A percentile compares a stretch with the other conserved stretches of the same genome.
Evolutionary conservation across 2,329 filamentous ascomycete species (phyloP).

Genomic region (Aspergillus clavatus): DNA sequence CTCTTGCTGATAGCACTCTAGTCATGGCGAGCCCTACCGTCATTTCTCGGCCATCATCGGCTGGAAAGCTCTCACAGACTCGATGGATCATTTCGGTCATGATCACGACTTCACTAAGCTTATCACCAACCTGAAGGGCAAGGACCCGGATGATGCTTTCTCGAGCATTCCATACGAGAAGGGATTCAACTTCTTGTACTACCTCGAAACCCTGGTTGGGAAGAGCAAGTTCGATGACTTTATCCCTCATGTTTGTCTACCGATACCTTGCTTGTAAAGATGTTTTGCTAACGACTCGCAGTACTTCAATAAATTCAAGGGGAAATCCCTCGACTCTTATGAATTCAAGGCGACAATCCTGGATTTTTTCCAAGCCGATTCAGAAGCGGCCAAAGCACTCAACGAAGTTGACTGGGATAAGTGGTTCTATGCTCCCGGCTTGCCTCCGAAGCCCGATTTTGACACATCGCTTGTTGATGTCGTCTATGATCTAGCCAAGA

Average conservation of each 20-base stretch:
- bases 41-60: conserved; percentile 95
- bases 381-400: conserved; percentile 56
- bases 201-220: conserved; percentile 79
- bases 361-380: conserved; percentile 72
- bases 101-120: conserved; percentile 93
- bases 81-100: conserved; percentile 69
- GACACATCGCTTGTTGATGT: conserved; percentile 81
- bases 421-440: conserved; percentile 81
- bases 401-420: conserved; percentile 79
- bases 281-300: conserved; percentile 17
- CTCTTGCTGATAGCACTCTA: conserved; percentile 11
- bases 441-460: conserved; percentile 85
- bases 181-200: conserved; percentile 89
- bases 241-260: conserved; percentile 65
- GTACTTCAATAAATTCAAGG: conserved; percentile 82
- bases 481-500: conserved; percentile 74
- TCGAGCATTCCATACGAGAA: conserved; percentile 93
- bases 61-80: conserved; percentile 83
- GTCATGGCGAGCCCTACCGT: conserved; percentile 80
- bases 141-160: conserved; percentile 94
- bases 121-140: conserved; percentile 77
- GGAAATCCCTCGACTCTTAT: conserved; percentile 84
- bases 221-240: conserved; percentile 89
- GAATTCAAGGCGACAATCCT: conserved; percentile 89
- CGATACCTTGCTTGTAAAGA: neutral